A percentile compares a stretch with the other conserved stretches of the same genome.
phyloP scores from a whole-genome alignment of 495 filamentous ascomycete genomes.

The Neurospora sp. region DNA sequence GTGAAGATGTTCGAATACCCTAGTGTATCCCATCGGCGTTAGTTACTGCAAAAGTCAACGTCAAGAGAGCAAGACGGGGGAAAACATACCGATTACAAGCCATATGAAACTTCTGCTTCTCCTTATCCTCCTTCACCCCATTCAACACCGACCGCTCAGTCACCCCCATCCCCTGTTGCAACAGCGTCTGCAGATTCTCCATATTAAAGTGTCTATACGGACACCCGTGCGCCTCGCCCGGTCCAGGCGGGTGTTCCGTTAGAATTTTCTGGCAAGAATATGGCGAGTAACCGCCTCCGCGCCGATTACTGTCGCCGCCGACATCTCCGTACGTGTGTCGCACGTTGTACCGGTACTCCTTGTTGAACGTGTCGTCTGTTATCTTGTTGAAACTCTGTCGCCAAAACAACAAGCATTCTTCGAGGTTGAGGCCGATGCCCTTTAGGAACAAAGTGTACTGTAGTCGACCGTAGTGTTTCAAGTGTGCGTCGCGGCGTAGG shows the following conservation, averaged over 20 bases:
- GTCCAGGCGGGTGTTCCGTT: constrained; percentile 70
- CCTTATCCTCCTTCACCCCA: constrained; percentile 80
- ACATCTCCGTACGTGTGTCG: constrained; percentile 91
- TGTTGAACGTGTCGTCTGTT: constrained; percentile 86
- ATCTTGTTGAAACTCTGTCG: constrained; percentile 70
- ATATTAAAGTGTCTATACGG: constrained; percentile 86
- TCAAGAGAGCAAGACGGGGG: too few relatives aligned
- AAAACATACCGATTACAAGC: constrained; percentile 78
- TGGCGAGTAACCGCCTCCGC: constrained; percentile 76
- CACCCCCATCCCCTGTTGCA: constrained; percentile 60
- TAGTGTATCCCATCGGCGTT: too few relatives aligned
- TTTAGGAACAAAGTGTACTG: constrained; percentile 98
- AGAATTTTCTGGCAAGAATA: constrained; percentile 93
- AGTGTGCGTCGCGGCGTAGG: constrained; percentile 71
- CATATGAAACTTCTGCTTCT: constrained; percentile 81
- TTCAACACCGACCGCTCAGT: constrained; percentile 66
- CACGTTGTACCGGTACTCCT: constrained; percentile 94
- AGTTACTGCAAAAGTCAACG: too few relatives aligned
- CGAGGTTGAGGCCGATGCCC: constrained; percentile 82
- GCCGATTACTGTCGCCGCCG: constrained; percentile 80
- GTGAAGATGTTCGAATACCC: constrained; percentile 83
- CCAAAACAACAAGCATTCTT: constrained; percentile 95
- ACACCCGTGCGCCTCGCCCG: constrained; percentile 85
- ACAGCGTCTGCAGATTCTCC: constrained; percentile 70
- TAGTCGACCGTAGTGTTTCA: constrained; percentile 88